These are phyloP conservation scores for Aureobasidium lini DNA, from an alignment of 2,329 filamentous ascomycete genomes.

Conservation along the genomic window DNA sequence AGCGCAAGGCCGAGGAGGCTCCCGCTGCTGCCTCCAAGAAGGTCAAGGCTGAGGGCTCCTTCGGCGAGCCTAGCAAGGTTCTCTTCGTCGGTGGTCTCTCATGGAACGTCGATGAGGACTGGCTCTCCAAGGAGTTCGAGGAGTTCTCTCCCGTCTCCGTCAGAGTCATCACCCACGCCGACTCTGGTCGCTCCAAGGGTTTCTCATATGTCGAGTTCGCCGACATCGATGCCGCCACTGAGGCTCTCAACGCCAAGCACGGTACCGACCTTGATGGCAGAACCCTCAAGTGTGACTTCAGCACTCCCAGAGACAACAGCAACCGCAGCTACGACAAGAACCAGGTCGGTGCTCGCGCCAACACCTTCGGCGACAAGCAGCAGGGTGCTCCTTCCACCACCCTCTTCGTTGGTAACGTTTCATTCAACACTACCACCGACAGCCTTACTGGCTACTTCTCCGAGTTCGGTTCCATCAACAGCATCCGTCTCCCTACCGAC, in stretches of 20 bases:
- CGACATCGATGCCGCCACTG: conserved; percentile 57
- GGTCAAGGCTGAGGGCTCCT: conserved; percentile 33
- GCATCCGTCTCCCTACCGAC: conserved; percentile 83
- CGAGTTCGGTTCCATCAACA: conserved; percentile 62
- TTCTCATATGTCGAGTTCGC: conserved; percentile 91
- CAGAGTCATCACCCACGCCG: conserved; percentile 77
- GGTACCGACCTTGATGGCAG: conserved; percentile 68
- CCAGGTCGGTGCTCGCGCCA: conserved; percentile 50
- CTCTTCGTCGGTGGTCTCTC: conserved; percentile 86
- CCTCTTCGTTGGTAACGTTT: conserved; percentile 85
- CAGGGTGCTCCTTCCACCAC: conserved; percentile 76
- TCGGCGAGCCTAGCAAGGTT: conserved; percentile 49
- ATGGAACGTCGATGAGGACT: conserved; percentile 83
- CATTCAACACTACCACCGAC: conserved; percentile 75
- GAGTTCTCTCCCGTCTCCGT: conserved; percentile 63
- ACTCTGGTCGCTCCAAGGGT: conserved; percentile 73
- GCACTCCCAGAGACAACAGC: conserved; percentile 47
- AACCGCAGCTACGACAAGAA: conserved; percentile 43
- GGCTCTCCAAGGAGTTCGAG: conserved; percentile 74
- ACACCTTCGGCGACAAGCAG: conserved; percentile 64
- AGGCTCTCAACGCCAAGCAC: conserved; percentile 68
- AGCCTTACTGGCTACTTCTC: conserved; percentile 66
- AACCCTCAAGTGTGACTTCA: conserved; percentile 70
- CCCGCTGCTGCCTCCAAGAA: conserved; percentile 32
- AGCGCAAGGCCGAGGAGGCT: conserved; percentile 35